These are phyloP conservation scores for Backusella macrospora DNA, from an alignment of 192 early-diverging fungal species.

Conservation along the genomic window DNA sequence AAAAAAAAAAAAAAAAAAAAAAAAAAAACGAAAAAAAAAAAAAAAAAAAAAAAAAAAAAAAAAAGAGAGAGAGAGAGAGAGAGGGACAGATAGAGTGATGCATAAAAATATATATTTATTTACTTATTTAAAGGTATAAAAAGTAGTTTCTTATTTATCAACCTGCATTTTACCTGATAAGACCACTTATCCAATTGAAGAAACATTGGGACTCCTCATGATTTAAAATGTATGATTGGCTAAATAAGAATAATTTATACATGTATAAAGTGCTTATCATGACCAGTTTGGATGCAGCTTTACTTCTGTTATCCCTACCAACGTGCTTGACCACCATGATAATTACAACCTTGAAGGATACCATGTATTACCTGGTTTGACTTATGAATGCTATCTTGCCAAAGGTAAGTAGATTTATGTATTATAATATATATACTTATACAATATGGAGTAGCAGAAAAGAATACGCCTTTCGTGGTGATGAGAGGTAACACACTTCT, in stretches of 20 bases:
- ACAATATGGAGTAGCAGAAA: constrained; percentile 68
- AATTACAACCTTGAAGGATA: constrained; percentile 79
- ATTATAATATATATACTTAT: neutral
- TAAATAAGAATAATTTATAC: neutral
- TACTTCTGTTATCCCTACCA: constrained; percentile 81
- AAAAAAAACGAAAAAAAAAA: too few relatives aligned
- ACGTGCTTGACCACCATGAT: constrained; percentile 79
- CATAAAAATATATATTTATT: neutral
- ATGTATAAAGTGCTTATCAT: constrained; percentile 60
- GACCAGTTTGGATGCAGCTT: constrained; percentile 79
- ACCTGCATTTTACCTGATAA: constrained; percentile 87
- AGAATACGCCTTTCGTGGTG: too few relatives aligned
- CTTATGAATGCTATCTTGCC: constrained; percentile 80
- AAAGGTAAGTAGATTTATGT: constrained; percentile 51
- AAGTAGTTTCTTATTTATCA: constrained; percentile 83
- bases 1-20: neutral
- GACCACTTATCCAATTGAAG: constrained; percentile 81
- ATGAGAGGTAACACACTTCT: constrained; percentile 72
- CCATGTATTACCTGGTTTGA: constrained; percentile 78
- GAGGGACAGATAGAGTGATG: neutral
- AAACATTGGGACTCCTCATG: constrained; percentile 81
- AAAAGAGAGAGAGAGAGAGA: too few relatives aligned
- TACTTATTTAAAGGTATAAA: constrained; percentile 56
- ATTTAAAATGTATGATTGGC: constrained; percentile 81
- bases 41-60: too few relatives aligned